Conservation (phyloP, 2,329 filamentous ascomycete species). For the Aspergillus sp. region DNA sequence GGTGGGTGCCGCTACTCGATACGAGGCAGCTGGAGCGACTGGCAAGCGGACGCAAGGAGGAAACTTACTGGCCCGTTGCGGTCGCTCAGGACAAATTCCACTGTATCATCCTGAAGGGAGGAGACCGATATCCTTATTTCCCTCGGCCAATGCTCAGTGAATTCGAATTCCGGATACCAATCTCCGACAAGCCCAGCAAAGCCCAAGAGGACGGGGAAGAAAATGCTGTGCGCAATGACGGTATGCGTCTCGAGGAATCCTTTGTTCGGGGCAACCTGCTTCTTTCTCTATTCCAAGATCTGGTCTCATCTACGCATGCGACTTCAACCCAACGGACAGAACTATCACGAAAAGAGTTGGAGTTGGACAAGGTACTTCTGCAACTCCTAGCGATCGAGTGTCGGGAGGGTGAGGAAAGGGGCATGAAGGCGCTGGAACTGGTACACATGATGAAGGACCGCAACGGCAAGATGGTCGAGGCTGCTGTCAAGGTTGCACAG, state of each 20-base stretch:
- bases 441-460: conserved; percentile 82
- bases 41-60: conserved; percentile 78
- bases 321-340: conserved; percentile 64
- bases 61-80: conserved; percentile 92
- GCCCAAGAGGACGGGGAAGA: conserved; percentile 37
- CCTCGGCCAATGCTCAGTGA: conserved; percentile 86
- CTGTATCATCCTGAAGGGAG: conserved; percentile 97
- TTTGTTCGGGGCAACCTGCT: conserved; percentile 75
- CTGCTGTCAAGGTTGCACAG: conserved; percentile 83
- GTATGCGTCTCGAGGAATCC: conserved; percentile 68
- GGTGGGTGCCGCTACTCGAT: conserved; percentile 90
- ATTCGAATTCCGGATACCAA: conserved; percentile 86
- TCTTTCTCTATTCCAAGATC: conserved; percentile 72
- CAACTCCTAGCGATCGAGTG: conserved; percentile 90
- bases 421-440: conserved; percentile 92
- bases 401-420: conserved; percentile 84
- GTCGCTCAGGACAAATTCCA: conserved; percentile 91
- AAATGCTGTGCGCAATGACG: conserved; percentile 37
- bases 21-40: conserved; percentile 81
- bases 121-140: conserved; percentile 90
- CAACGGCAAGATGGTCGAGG: conserved; percentile 85
- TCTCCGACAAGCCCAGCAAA: conserved; percentile 57
- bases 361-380: conserved; percentile 85
- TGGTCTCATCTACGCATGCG: conserved; percentile 66
- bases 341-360: conserved; percentile 71